A percentile compares a stretch with the other conserved stretches of the same genome.
Evolutionary conservation across 2,329 filamentous ascomycete species (phyloP).

Genomic region (Aspergillus fructus): DNA sequence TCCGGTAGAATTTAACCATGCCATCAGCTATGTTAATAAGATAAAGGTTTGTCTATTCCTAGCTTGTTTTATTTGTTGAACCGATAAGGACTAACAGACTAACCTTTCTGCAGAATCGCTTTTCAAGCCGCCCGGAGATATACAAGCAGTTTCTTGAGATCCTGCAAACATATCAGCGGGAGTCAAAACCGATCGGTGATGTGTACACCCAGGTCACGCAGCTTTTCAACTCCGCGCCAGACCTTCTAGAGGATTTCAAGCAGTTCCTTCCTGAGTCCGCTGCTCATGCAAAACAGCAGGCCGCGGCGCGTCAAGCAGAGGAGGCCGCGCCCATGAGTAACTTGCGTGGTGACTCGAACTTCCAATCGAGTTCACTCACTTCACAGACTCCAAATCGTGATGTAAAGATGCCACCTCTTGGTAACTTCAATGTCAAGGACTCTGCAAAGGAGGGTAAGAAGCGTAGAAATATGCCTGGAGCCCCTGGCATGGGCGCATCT

Average conservation of each 20-base stretch:
- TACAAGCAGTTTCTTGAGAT: conserved; percentile 99
- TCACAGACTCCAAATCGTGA: conserved; percentile 53
- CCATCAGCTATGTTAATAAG: conserved; percentile 99
- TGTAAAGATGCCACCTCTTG: conserved; percentile 82
- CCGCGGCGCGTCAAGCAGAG: conserved; percentile 62
- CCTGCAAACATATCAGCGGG: conserved; percentile 93
- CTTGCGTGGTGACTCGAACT: conserved; percentile 54
- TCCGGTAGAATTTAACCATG: conserved; percentile 98
- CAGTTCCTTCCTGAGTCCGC: conserved; percentile 94
- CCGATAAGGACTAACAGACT: not conserved
- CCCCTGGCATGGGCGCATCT: conserved; percentile 34
- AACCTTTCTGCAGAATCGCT: conserved; percentile 70
- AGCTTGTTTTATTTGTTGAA: not conserved
- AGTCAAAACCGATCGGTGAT: conserved; percentile 97
- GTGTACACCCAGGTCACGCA: conserved; percentile 96
- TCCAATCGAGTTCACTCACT: conserved; percentile 44
- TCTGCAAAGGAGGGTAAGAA: conserved; percentile 91
- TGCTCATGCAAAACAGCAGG: conserved; percentile 64
- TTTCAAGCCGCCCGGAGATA: conserved; percentile 93
- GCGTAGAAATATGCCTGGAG: conserved; percentile 61
- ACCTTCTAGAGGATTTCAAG: conserved; percentile 96
- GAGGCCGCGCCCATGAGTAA: conserved; percentile 68
- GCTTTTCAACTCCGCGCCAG: conserved; percentile 87
- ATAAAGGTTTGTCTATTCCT: conserved; percentile 72
- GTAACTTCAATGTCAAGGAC: conserved; percentile 85